Base-by-base conservation (phyloP, 306 rosid species). In the Cercis canadensis region DNA sequence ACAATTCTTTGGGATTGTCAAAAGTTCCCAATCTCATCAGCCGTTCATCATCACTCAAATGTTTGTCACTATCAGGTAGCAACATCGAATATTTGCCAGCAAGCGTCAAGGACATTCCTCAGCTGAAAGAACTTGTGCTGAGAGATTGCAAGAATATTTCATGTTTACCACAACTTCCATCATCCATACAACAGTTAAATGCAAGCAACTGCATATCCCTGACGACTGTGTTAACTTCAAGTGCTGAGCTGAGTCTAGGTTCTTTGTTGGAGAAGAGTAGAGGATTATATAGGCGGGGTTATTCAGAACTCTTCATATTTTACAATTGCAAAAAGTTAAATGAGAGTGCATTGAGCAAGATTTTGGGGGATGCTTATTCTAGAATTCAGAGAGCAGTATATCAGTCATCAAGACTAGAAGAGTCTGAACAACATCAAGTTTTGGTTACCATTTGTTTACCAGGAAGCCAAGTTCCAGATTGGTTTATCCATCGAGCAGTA, bases 91-190 rank as follows among this genome's bases (percentile, higher is more conserved):
- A 5, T 6, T 19, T 54, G 37, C 37, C 37, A 0, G 8, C 14
- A 21, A 54, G 60, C 37, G 24, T 19, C 14, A 10, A 10, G 4
- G 8, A 55, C 11, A 19, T 54, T 54, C 16, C 60, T 21, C 60
- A 5, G n/a, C n/a, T 21, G 37, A 54, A 5, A 54, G 4, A 3
- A 0, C 37, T 54, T 21, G n/a, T 11, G n/a, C 8, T 54, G 5
- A 4, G 0, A 0, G 0, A 0, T 8, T 58, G 70, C 29, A 0
- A 4, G 14, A 72, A 47, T 13, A 67, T 59, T 61, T 67, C n/a
- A 19, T 47, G 21, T 72, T 1, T 72, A 24, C 66, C 69, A 19
- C 61, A 60, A 50, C 62, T 72, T 18, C 77, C 77, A 46, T 7
- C 0, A 34, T 34, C 12, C 4, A 0, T 72, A 8, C 32, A 47